phyloP scores from a whole-genome alignment of 164 flowering plant genomes.

The Vitis vinifera region DNA sequence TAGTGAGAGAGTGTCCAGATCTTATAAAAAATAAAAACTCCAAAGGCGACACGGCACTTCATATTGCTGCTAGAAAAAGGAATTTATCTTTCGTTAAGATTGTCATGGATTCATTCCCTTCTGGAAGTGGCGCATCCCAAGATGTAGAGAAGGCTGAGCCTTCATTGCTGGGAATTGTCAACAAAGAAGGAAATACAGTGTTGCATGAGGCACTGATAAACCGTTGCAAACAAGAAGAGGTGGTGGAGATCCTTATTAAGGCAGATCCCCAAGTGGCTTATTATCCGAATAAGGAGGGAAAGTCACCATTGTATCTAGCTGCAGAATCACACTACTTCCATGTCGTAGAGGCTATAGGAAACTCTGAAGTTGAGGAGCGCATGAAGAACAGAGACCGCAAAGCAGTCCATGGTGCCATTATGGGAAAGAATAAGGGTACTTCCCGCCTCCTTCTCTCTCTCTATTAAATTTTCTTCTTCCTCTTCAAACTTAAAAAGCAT shows the following conservation, averaged over 20 bases:
- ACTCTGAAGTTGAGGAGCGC: neutral
- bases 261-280: neutral
- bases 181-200: neutral
- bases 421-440: constrained; percentile 1
- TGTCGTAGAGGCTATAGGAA: neutral
- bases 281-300: neutral
- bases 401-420: constrained; percentile 4
- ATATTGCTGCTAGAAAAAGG: neutral
- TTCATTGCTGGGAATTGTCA: neutral
- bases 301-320: constrained; percentile 1
- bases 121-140: too few relatives aligned
- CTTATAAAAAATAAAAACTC: neutral
- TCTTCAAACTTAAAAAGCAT: too few relatives aligned
- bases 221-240: neutral
- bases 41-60: constrained; percentile 1
- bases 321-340: neutral
- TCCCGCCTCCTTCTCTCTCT: too few relatives aligned
- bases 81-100: neutral
- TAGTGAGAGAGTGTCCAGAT: too few relatives aligned
- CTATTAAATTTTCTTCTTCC: too few relatives aligned
- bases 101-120: neutral
- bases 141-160: neutral
- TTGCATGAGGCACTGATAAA: neutral
- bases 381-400: too few relatives aligned
- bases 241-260: neutral